phyloP scores from a whole-genome alignment of 169 alveolate species.

The Eimeria tenella region DNA sequence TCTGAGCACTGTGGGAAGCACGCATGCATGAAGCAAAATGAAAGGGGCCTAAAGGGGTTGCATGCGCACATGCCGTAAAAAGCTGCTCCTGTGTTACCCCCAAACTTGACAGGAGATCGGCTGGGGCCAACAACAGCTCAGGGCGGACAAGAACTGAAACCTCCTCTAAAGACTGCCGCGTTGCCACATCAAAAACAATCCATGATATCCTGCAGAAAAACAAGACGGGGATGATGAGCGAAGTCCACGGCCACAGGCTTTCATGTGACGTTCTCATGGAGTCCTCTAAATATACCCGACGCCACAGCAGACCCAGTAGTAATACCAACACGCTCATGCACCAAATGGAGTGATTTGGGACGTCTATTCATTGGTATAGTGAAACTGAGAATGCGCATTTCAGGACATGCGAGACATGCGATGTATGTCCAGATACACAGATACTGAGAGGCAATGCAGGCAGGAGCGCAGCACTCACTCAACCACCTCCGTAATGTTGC shows the following conservation, averaged over 20 bases:
- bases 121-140: constrained; percentile 64
- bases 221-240: neutral
- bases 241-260: too few species aligned
- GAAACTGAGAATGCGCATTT: too few species aligned
- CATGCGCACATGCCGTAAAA: constrained; percentile 52
- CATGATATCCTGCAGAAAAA: constrained; percentile 43
- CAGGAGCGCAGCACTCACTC: constrained; percentile 18
- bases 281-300: too few species aligned
- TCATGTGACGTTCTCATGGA: too few species aligned
- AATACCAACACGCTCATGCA: too few species aligned
- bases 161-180: constrained; percentile 52
- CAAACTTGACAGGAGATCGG: constrained; percentile 32
- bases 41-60: neutral
- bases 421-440: neutral
- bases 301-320: too few species aligned
- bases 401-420: too few species aligned
- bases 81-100: constrained; percentile 68
- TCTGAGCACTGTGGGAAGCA: neutral
- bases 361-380: too few species aligned
- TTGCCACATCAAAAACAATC: constrained; percentile 49
- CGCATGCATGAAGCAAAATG: neutral
- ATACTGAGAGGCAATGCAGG: neutral
- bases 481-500: constrained; percentile 64
- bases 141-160: constrained; percentile 47
- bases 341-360: too few species aligned